Evolutionary conservation across 306 rosid species (phyloP).

Genomic region (Parietaria judaica): DNA sequence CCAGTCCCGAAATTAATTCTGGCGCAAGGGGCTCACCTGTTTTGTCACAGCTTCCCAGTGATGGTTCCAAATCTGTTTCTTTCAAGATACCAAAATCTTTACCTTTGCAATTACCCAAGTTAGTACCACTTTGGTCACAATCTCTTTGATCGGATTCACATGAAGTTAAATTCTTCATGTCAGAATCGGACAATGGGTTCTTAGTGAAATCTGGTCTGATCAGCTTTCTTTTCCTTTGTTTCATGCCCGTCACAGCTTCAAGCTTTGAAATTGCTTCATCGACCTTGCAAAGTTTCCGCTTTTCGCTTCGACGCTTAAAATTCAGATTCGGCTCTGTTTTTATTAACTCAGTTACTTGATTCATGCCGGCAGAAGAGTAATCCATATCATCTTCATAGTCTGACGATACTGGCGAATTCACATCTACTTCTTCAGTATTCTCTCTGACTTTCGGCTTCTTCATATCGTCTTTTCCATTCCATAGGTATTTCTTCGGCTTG

Average conservation of each 20-base stretch:
- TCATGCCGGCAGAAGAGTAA: not conserved
- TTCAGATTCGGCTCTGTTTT: conserved; percentile 9
- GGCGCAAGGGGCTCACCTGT: not conserved
- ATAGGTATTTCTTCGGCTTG: conserved; percentile 24
- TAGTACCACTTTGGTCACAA: conserved; percentile 15
- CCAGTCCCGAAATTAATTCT: not conserved
- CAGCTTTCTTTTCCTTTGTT: conserved; percentile 48
- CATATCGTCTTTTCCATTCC: conserved; percentile 6
- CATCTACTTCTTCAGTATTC: conserved; percentile 10
- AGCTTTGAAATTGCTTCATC: conserved; percentile 16
- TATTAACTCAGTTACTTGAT: not conserved
- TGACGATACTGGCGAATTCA: conserved; percentile 17
- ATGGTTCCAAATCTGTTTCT: not conserved
- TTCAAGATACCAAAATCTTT: conserved; percentile 3
- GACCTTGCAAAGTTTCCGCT: conserved; percentile 19
- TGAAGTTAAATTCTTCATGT: conserved; percentile 11
- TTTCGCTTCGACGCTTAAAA: conserved; percentile 61
- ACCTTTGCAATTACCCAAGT: conserved; percentile 18
- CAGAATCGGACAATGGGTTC: conserved; percentile 20
- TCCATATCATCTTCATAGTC: conserved; percentile 6
- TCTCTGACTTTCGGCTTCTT: conserved; percentile 22
- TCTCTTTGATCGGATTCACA: not conserved
- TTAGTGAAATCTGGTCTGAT: conserved; percentile 48
- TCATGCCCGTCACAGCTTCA: conserved; percentile 17
- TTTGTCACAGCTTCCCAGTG: not conserved